phyloP scores from a whole-genome alignment of 129 eudicot species.

The Centella asiatica region DNA sequence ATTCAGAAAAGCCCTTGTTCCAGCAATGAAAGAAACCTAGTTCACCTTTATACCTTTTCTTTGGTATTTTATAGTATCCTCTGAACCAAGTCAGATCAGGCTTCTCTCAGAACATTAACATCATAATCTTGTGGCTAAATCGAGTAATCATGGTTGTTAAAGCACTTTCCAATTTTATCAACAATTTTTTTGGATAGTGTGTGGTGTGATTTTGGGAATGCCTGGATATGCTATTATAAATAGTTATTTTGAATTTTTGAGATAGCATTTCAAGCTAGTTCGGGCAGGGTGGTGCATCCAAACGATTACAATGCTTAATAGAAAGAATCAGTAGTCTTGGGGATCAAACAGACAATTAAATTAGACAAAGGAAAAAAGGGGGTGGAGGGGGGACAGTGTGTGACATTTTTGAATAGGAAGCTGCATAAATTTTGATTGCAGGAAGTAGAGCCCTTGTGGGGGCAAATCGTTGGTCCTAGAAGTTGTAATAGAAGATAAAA shows the following conservation, averaged over 20 bases:
- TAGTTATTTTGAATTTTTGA: not conserved
- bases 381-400: too few species aligned
- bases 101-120: too few species aligned
- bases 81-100: too few species aligned
- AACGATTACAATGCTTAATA: not conserved
- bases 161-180: not conserved
- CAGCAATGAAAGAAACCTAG: too few species aligned
- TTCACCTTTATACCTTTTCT: too few species aligned
- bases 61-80: too few species aligned
- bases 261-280: not conserved
- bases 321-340: not conserved
- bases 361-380: not conserved
- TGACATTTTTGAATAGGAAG: too few species aligned
- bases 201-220: too few species aligned
- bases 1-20: too few species aligned
- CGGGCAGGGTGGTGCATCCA: not conserved
- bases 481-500: too few species aligned
- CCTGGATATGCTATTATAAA: not conserved
- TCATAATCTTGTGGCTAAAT: not conserved
- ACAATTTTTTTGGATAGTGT: not conserved
- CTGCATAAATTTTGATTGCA: not conserved
- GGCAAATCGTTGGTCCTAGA: too few species aligned
- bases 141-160: not conserved
- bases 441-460: not conserved
- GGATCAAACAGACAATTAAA: not conserved